Conservation (phyloP, 2,329 filamentous ascomycete genomes). For the Hypoxylon sp. region DNA sequence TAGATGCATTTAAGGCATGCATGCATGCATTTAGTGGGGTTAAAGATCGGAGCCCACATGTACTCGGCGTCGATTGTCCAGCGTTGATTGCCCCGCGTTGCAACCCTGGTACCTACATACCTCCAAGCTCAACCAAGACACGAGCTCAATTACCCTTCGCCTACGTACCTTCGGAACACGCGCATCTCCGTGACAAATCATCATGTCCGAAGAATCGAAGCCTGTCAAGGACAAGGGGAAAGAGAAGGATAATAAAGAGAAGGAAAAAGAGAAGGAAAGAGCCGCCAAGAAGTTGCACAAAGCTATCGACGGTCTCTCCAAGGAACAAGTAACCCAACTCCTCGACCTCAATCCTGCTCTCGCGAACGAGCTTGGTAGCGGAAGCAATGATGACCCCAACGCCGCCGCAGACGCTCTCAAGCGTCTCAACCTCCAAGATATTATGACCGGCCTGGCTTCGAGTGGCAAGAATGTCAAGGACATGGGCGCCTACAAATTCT, state of each 20-base stretch:
- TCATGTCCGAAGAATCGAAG: slow-evolving; percentile 72
- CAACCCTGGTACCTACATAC: slow-evolving; percentile 15
- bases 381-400: slow-evolving; percentile 53
- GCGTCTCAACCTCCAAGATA: slow-evolving; percentile 76
- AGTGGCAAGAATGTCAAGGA: slow-evolving; percentile 93
- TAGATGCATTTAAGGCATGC: neutral
- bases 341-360: slow-evolving; percentile 81
- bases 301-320: slow-evolving; percentile 67
- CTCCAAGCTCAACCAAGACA: slow-evolving; percentile 1
- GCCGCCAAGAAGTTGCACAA: slow-evolving; percentile 68
- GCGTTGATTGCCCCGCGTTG: slow-evolving; percentile 30
- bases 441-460: slow-evolving; percentile 81
- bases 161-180: slow-evolving; percentile 5
- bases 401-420: slow-evolving; percentile 68
- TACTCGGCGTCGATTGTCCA: neutral
- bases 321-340: slow-evolving; percentile 74
- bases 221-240: slow-evolving; percentile 66
- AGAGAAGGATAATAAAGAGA: slow-evolving; percentile 59
- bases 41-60: neutral
- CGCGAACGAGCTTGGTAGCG: slow-evolving; percentile 68
- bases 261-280: slow-evolving; percentile 62
- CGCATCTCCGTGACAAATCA: neutral
- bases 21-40: slow-evolving; percentile 20
- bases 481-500: slow-evolving; percentile 98
- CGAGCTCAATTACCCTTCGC: slow-evolving; percentile 18